Conservation (phyloP, 768 basidiomycete species). For the Leccinum variicolor region DNA sequence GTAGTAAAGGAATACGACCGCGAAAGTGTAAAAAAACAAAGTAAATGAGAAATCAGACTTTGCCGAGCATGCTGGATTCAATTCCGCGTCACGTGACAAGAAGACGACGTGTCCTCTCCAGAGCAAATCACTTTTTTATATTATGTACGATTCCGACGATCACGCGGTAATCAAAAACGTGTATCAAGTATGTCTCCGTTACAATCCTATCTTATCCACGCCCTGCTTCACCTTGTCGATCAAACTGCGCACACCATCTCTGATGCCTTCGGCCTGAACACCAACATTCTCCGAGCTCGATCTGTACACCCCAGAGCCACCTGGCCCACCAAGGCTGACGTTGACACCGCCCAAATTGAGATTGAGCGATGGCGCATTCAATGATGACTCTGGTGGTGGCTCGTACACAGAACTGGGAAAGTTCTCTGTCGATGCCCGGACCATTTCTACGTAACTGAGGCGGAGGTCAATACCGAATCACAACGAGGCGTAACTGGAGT, state of each 20-base stretch:
- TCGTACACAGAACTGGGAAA: slow-evolving; percentile 69
- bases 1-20: slow-evolving; percentile 17
- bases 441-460: slow-evolving; percentile 83
- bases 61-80: background rate
- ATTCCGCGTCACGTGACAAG: slow-evolving; percentile 23
- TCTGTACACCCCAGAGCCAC: slow-evolving; percentile 81
- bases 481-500: background rate
- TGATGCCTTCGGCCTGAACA: slow-evolving; percentile 82
- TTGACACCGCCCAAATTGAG: slow-evolving; percentile 91
- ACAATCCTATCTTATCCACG: slow-evolving; percentile 57
- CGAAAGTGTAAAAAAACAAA: slow-evolving; percentile 3
- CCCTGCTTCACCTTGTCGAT: slow-evolving; percentile 88
- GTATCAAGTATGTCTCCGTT: background rate
- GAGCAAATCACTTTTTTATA: background rate
- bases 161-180: background rate
- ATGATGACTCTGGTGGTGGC: slow-evolving; percentile 70
- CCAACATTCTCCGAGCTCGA: slow-evolving; percentile 69
- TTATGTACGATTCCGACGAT: background rate
- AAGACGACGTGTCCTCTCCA: slow-evolving; percentile 23
- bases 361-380: slow-evolving; percentile 77
- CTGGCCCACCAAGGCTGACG: slow-evolving; percentile 86
- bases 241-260: slow-evolving; percentile 84
- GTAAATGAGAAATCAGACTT: slow-evolving; percentile 1
- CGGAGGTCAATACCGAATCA: slow-evolving; percentile 6
- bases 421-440: slow-evolving; percentile 62